phyloP scores from a whole-genome alignment of 1,284 basidiomycete species.

The Sanghuangporus baumii region DNA sequence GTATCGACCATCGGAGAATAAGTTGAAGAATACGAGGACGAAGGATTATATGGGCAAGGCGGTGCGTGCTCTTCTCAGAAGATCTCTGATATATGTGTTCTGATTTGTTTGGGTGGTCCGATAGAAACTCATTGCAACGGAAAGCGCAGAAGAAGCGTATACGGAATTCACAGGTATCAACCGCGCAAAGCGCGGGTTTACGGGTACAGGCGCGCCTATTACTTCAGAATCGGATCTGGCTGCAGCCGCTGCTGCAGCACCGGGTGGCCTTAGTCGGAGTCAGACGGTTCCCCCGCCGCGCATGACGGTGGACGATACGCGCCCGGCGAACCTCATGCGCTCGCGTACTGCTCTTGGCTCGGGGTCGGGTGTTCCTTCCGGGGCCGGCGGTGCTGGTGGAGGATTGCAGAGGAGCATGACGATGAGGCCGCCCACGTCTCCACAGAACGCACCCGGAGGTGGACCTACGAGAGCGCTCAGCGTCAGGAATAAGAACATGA shows the following conservation, averaged over 20 bases:
- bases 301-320: slow-evolving; percentile 22
- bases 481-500: slow-evolving; percentile 31
- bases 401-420: slow-evolving; percentile 8
- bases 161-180: slow-evolving; percentile 75
- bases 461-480: slow-evolving; percentile 40
- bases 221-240: background rate
- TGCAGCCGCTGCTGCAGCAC: background rate
- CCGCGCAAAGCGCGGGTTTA: slow-evolving; percentile 63
- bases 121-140: slow-evolving; percentile 75
- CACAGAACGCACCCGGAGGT: background rate
- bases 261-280: slow-evolving; percentile 29
- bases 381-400: background rate
- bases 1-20: slow-evolving; percentile 81
- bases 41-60: slow-evolving; percentile 90
- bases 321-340: slow-evolving; percentile 26
- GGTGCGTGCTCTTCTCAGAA: slow-evolving; percentile 37
- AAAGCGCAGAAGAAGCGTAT: slow-evolving; percentile 65
- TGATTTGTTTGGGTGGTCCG: background rate
- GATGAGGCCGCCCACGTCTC: background rate
- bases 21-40: slow-evolving; percentile 76
- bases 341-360: slow-evolving; percentile 30
- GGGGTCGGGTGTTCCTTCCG: slow-evolving; percentile 25
- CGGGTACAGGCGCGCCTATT: slow-evolving; percentile 44
- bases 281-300: slow-evolving; percentile 26
- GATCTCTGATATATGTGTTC: too few relatives aligned